Base-by-base conservation (phyloP, 2,329 filamentous ascomycete genomes). In the Sclerotinia subarctica region DNA sequence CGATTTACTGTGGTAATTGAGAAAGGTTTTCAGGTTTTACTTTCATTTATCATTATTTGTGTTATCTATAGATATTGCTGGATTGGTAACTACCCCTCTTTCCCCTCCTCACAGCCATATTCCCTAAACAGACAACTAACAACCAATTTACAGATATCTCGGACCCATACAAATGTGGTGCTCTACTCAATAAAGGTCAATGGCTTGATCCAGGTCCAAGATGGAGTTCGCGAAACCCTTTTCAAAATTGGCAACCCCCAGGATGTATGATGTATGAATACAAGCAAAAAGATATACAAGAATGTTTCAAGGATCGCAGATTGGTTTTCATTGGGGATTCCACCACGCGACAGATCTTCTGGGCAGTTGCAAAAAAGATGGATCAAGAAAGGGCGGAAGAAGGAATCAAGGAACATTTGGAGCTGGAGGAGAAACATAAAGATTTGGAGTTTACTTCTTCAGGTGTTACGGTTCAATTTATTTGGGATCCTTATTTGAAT, bases 401-500 rank as follows among this genome's bases (percentile, higher is more conserved):
- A 38, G 76, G 78, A 42, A 75, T 79, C 21, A 71, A 75, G 1
- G 76, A 77, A 26, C 77, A 80, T 21, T 72, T 79, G n/a, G 74
- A 76, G 21, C 68, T 71, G 4, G 73, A 75, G 38, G 74, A 78
- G 52, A 81, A 82, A 66, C 83, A 85, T 70, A 74, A 75, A 21
- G 79, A 85, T 74, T 74, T 84, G 8, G 76, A 78, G 5, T 81
- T 84, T 67, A 76, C 78, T 7, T 79, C 80, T 1, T 78, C 79
- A 19, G 80, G 79, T n/a, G 79, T 85, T 2, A 80, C 75, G 38
- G 72, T 89, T 35, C 78, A 84, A 58, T 88, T 88, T 70, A 76
- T 88, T 15, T 90, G 86, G 86, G 87, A 90, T 75, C 87, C 88
- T 0, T 88, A 80, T 77, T 78, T 89, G 32, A 85, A 89, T 74